Conservation (phyloP, 768 basidiomycete genomes). For the Cyclocybe cylindracea region DNA sequence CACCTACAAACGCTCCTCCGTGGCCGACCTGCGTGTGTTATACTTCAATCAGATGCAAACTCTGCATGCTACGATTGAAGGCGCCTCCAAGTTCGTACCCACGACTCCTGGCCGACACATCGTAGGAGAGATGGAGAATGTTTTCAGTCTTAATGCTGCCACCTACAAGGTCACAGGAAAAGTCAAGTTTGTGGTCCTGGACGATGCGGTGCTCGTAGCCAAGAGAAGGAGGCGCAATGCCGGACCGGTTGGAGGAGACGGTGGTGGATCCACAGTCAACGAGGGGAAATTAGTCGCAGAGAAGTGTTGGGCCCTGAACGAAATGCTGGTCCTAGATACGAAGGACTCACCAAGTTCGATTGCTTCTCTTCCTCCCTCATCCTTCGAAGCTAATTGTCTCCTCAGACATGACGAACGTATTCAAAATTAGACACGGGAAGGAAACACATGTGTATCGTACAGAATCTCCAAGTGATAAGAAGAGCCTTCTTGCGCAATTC, state of each 20-base stretch:
- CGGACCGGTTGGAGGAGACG: constrained; percentile 40
- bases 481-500: constrained; percentile 79
- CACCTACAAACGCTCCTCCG: constrained; percentile 75
- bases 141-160: constrained; percentile 86
- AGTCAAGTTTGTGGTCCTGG: constrained; percentile 88
- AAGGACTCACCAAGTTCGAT: constrained; percentile 88
- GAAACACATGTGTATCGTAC: constrained; percentile 95
- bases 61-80: constrained; percentile 88
- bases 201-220: constrained; percentile 90
- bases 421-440: constrained; percentile 92
- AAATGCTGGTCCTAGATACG: constrained; percentile 94
- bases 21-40: constrained; percentile 92
- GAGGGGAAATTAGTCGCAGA: constrained; percentile 90
- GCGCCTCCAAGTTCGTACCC: constrained; percentile 93
- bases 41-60: constrained; percentile 95
- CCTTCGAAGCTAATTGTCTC: background rate
- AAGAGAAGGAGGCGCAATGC: constrained; percentile 70
- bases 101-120: constrained; percentile 91
- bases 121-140: constrained; percentile 80
- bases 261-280: constrained; percentile 43
- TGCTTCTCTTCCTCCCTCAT: constrained; percentile 4
- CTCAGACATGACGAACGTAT: constrained; percentile 87
- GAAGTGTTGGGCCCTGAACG: constrained; percentile 88
- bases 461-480: constrained; percentile 82
- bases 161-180: constrained; percentile 91